These are phyloP conservation scores for Elsinoe ampelina DNA, from an alignment of 2,329 filamentous ascomycete species.

Conservation along the genomic window DNA sequence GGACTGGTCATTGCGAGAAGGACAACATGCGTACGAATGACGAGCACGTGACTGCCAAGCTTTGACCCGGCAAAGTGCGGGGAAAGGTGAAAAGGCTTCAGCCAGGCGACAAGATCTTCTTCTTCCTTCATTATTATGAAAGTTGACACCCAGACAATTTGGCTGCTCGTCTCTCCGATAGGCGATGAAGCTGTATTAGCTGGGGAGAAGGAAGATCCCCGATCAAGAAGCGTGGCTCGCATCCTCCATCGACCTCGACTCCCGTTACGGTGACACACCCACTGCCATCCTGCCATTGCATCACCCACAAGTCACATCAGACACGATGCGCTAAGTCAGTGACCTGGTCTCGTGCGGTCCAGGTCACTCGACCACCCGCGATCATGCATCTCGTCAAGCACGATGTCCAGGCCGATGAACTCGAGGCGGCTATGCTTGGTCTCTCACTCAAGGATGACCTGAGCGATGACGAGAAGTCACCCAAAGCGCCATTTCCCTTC, in stretches of 20 bases:
- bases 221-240: constrained; percentile 29
- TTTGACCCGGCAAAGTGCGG: background rate
- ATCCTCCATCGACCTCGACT: constrained; percentile 21
- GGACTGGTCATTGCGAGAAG: background rate
- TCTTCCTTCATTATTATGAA: constrained; percentile 25
- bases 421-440: constrained; percentile 20
- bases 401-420: constrained; percentile 20
- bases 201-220: constrained; percentile 38
- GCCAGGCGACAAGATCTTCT: constrained; percentile 16
- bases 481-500: constrained; percentile 49
- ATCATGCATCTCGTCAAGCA: constrained; percentile 17
- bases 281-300: background rate
- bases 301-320: background rate
- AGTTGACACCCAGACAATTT: constrained; percentile 45
- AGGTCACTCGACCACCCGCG: constrained; percentile 7
- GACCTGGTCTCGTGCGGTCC: constrained; percentile 9
- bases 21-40: background rate
- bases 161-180: constrained; percentile 38
- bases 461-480: constrained; percentile 11
- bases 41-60: background rate
- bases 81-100: constrained; percentile 3
- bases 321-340: constrained; percentile 14
- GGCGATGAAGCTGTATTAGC: constrained; percentile 44
- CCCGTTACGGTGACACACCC: constrained; percentile 25
- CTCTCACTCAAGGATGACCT: constrained; percentile 10